Conservation (phyloP, 257 asterid species). For the Scutellaria galericulata region DNA sequence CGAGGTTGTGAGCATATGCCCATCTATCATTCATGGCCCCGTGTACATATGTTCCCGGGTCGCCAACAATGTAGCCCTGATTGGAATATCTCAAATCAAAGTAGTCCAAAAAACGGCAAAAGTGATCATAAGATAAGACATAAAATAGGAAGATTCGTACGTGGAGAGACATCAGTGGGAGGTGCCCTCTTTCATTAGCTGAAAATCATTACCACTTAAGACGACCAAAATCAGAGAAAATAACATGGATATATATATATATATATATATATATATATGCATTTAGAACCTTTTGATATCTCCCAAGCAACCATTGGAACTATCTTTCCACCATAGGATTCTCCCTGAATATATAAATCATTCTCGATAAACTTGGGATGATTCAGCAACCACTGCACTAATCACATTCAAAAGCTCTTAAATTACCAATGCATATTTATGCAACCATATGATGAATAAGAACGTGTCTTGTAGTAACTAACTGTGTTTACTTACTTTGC, state of each 20-base stretch:
- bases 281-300: slow-evolving; percentile 35
- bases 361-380: slow-evolving; percentile 43
- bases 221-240: neutral
- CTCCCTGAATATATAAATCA: slow-evolving; percentile 42
- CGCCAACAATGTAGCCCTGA: slow-evolving; percentile 50
- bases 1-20: slow-evolving; percentile 44
- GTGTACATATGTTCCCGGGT: slow-evolving; percentile 33
- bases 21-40: slow-evolving; percentile 38
- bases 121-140: neutral
- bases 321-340: slow-evolving; percentile 50
- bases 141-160: slow-evolving; percentile 23
- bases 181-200: slow-evolving; percentile 48
- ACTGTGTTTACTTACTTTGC: slow-evolving; percentile 23
- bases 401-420: slow-evolving; percentile 3
- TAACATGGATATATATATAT: neutral
- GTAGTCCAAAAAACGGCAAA: neutral
- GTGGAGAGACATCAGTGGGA: slow-evolving; percentile 39
- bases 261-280: neutral
- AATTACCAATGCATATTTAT: neutral
- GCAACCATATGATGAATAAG: neutral
- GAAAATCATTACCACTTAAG: neutral
- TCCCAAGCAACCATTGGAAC: slow-evolving; percentile 43
- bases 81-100: neutral
- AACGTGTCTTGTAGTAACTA: neutral
- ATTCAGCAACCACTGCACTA: slow-evolving; percentile 51